Evolutionary conservation across 345 rosid species (phyloP), one percentile per base, ranked within the genome.

Genomic region (Microcos paniculata): DNA sequence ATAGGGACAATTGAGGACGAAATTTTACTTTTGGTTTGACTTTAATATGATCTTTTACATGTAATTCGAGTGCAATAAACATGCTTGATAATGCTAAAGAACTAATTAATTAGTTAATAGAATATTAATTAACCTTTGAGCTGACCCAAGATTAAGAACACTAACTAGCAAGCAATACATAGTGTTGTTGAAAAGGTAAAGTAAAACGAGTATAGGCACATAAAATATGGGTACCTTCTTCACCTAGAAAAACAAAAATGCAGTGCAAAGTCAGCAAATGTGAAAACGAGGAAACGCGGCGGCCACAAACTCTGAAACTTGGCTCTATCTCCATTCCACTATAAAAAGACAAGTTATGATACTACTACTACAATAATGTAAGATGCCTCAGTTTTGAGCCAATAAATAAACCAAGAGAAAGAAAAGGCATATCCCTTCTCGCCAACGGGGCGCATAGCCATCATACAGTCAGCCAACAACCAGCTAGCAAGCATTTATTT

Each of bases 221-320:
- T n/a, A n/a, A n/a, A n/a, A n/a, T n/a, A n/a, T n/a, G n/a, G n/a
- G n/a, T n/a, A n/a, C n/a, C n/a, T n/a, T n/a, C n/a, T n/a, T n/a
- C n/a, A n/a, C n/a, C n/a, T n/a, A 16, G 1, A 10, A 8, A 45
- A 24, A 24, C 0, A n/a, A 26, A 56, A 5, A n/a, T n/a, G n/a
- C n/a, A 28, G 9, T 1, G 10, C 26, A 13, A 16, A 33, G 46
- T 70, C 52, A 69, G 40, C 3, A 28, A 84, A 80, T 83, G 86
- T 84, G 87, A 71, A 66, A 80, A 80, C 23, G 86, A 82, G 87
- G 72, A 26, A 73, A 81, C 80, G 83, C 83, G 83, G 77, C 46
- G 70, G 65, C 30, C 11, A 68, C 24, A 18, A 48, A 16, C 8
- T 68, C 40, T 42, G 45, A 21, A 35, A 35, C 40, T 35, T 7